Conservation (phyloP, 2,329 filamentous ascomycete species). For the Rhynchosporium graminicola region DNA sequence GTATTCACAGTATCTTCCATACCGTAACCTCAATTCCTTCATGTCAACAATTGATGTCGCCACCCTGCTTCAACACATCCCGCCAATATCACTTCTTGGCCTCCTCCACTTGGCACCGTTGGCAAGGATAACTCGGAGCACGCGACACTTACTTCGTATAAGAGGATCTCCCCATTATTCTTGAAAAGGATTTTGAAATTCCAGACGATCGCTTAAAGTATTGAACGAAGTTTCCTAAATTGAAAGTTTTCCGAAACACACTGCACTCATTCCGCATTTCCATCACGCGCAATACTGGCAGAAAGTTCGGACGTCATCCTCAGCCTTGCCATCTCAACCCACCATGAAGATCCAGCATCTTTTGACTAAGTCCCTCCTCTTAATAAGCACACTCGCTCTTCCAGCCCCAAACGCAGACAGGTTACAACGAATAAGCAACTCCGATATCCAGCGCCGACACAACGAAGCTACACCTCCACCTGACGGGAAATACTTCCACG, state of each 20-base stretch:
- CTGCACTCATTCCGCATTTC: not conserved
- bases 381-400: conserved; percentile 18
- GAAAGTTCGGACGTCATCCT: not conserved
- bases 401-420: conserved; percentile 15
- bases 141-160: not conserved
- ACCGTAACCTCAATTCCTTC: not conserved
- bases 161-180: not conserved
- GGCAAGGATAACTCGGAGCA: conserved; percentile 13
- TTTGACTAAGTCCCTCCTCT: conserved; percentile 23
- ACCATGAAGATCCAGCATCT: conserved; percentile 27
- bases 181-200: not conserved
- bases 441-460: not conserved
- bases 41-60: not conserved
- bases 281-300: not conserved
- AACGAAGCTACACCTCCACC: not conserved
- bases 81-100: conserved; percentile 8
- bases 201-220: not conserved
- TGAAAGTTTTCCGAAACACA: not conserved
- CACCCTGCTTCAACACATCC: not conserved
- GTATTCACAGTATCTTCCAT: not conserved
- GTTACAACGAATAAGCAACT: conserved; percentile 1
- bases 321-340: conserved; percentile 10
- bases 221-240: not conserved
- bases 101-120: conserved; percentile 6
- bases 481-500: conserved; percentile 42